These are phyloP conservation scores for Suillus paluster DNA, from an alignment of 768 basidiomycete genomes.

Conservation along the genomic window DNA sequence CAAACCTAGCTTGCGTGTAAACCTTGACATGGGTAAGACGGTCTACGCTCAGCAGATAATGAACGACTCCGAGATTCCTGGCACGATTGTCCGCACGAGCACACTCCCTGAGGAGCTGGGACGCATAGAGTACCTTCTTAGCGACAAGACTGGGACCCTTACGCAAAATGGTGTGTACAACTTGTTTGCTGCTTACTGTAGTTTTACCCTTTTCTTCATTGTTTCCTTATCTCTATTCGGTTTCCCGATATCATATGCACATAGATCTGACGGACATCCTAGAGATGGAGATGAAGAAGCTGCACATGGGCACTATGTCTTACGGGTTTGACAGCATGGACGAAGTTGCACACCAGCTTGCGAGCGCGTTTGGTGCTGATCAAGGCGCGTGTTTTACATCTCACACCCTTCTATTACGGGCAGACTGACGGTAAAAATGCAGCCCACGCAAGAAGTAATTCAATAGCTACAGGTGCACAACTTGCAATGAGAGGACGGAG, in stretches of 20 bases:
- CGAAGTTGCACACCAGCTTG: constrained; percentile 92
- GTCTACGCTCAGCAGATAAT: constrained; percentile 96
- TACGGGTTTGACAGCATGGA: constrained; percentile 99
- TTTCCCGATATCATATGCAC: constrained; percentile 2
- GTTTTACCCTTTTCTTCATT: too few species aligned
- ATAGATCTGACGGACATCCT: constrained; percentile 6
- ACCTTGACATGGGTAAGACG: constrained; percentile 99
- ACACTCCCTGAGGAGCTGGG: constrained; percentile 97
- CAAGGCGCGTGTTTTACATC: constrained; percentile 41
- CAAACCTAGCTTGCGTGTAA: constrained; percentile 84
- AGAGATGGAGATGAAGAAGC: constrained; percentile 99
- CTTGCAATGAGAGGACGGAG: constrained; percentile 86
- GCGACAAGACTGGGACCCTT: constrained; percentile 97
- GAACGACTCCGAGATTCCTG: constrained; percentile 90
- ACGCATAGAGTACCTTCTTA: constrained; percentile 92
- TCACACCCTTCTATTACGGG: not conserved
- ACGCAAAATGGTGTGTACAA: constrained; percentile 86
- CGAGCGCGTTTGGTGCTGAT: constrained; percentile 79
- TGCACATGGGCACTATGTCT: constrained; percentile 98
- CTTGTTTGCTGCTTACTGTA: not conserved
- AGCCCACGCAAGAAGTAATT: constrained; percentile 54
- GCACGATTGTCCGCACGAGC: constrained; percentile 96
- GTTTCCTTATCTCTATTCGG: not conserved
- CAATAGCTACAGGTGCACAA: constrained; percentile 75
- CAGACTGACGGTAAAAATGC: not conserved